Percentiles rank a stretch among this genome's conserved stretches.
Evolutionary conservation across 352 stramenopile species (phyloP).

Genomic region (Blastocystis sp.): DNA sequence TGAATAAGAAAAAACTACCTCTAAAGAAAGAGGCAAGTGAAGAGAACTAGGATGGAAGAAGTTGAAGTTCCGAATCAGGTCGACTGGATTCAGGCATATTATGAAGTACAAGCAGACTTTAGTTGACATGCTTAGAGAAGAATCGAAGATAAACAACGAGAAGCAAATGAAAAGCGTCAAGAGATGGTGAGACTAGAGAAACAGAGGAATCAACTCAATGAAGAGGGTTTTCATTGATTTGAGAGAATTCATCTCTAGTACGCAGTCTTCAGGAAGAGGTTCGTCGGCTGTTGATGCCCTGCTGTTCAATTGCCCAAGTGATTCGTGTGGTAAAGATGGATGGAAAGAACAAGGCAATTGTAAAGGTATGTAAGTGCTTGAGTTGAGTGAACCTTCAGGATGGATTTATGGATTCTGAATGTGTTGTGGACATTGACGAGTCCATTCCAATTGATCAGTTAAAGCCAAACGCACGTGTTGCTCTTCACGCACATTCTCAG

Average conservation of each 20-base stretch:
- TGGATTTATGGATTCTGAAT: constrained; percentile 96
- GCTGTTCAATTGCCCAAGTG: constrained; percentile 96
- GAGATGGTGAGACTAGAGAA: constrained; percentile 95
- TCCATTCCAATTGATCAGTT: constrained; percentile 89
- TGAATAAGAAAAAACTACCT: constrained; percentile 7
- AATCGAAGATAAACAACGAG: constrained; percentile 89
- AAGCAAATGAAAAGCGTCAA: constrained; percentile 87
- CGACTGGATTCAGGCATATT: constrained; percentile 50
- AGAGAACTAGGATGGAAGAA: constrained; percentile 49
- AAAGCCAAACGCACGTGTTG: constrained; percentile 96
- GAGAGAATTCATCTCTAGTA: constrained; percentile 74
- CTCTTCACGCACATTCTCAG: constrained; percentile 97
- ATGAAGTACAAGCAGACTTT: neutral
- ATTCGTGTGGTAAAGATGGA: constrained; percentile 90
- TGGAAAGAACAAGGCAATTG: constrained; percentile 94
- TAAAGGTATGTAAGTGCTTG: constrained; percentile 82
- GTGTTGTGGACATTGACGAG: constrained; percentile 98
- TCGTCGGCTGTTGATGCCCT: constrained; percentile 94
- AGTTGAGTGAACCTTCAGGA: constrained; percentile 43
- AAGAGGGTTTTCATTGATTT: constrained; percentile 79
- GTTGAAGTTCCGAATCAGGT: neutral
- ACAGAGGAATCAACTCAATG: constrained; percentile 98
- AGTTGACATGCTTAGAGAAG: constrained; percentile 77
- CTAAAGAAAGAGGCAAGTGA: neutral
- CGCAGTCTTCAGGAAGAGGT: constrained; percentile 95